Base-by-base conservation (phyloP, 2,329 filamentous ascomycete species). In the Periglandula ipomoeae region DNA sequence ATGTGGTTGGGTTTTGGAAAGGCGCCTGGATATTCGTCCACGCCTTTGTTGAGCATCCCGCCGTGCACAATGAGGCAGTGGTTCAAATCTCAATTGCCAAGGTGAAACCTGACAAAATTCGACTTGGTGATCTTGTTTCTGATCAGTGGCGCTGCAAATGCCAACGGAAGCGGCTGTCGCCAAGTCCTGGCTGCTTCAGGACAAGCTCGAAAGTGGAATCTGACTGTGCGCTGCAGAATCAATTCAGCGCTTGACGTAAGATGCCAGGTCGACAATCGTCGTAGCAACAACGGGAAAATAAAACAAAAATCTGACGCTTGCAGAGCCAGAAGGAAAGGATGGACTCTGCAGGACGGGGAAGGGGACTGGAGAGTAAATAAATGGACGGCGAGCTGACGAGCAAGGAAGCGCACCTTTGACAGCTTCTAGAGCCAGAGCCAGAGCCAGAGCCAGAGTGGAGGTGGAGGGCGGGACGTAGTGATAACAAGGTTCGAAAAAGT, bases 101-200 rank as follows among this genome's bases (percentile, higher is more conserved):
- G 20, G 34, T 26, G 22, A 46, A 10, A 47, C 11, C 13, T 32
- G 37, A 8, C 24, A 23, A 26, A 24, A 13, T 24, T 15, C 15
- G 39, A 47, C 27, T 15, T 38, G 47, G 37, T 22, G 26, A 23
- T 24, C 10, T 26, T 40, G 37, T 43, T 26, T 17, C 15, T 17
- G 43, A 42, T 46, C 5, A 19, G 37, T 24, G 11, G 40, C 10
- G 22, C 32, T n/a, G 15, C 27, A 41, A 41, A 35, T 41, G 13
- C 43, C 37, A 23, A 34, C 37, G 32, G 23, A 41, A 26, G 40
- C 32, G 13, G 27, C 27, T 34, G 24, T 32, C 30, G 32, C 39
- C 34, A 34, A 30, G 37, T 30, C 22, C 41, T 39, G 47, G 41
- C 26, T 26, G n/a, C 20, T 30, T 49, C 47, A 26, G 48, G 42